Base-by-base conservation (phyloP, 306 rosid species). In the Albizia julibrissin region DNA sequence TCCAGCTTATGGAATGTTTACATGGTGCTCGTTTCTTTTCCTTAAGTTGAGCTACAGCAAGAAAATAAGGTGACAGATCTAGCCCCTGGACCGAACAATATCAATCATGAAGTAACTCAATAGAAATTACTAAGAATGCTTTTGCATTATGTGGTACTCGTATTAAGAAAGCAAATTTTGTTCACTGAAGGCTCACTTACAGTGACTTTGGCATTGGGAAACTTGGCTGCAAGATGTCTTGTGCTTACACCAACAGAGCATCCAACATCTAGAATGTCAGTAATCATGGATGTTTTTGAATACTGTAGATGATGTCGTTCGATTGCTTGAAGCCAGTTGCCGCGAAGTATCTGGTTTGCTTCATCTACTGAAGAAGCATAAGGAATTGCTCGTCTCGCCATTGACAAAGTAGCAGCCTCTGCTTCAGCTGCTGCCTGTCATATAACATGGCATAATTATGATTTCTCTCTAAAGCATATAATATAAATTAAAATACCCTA, bases 341-440 rank as follows among this genome's bases (percentile, higher is more conserved):
- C 91, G 12, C 88, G 87, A 52, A 87, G 2, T 52, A 89, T 37
- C 75, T 85, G 69, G 39, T 69, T 83, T 31, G 94, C 94, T 89
- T 91, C 92, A 9, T 86, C 79, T 50, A 68, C 47, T 3, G 94
- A 87, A 29, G 90, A 54, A 75, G 88, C 94, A 44, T 72, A 44
- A 7, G 92, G 92, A 73, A 89, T 34, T 40, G 91, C 82, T 72
- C 94, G 84, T 79, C 49, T 89, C 10, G 6, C 81, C 88, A 89
- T 87, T 34, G 94, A 89, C 90, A 89, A 71, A 4, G 92, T 91
- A 76, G 94, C 92, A 33, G 91, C 84, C 82, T 91, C 91, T 21
- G 92, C 94, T 86, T 91, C 94, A 59, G 94, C 94, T 58, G 94
- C 94, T 50, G 94, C 94, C 94, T 91, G 68, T 71, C 78, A 69